Base-by-base conservation (phyloP, 1,284 basidiomycete species). In the Fomitopsis palustris region DNA sequence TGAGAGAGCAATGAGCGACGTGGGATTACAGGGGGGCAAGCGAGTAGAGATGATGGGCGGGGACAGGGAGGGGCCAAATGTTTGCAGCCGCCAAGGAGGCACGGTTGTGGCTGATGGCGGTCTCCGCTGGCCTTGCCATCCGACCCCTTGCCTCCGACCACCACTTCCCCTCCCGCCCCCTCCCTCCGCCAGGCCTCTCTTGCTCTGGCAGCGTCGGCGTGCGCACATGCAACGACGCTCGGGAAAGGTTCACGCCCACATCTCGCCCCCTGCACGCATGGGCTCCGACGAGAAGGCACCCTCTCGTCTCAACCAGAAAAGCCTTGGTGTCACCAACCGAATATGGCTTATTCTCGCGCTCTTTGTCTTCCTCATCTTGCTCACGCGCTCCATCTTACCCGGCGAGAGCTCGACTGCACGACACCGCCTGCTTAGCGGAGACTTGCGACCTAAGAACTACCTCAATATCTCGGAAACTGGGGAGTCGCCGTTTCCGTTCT, bases 401-500 rank as follows among this genome's bases (percentile, higher is more conserved):
- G 62, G 77, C 10, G 73, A 70, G 74, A 47, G 66, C 67, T 41
- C 62, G 61, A 56, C 59, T 53, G 42, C 66, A 52, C 62, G 70
- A 51, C 65, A 73, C 64, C 59, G 73, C 69, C 59, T 81, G 79
- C 68, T 82, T 77, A 55, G 81, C 79, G 71, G 78, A 3, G 75
- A 81, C 61, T 76, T 89, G 41, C 82, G 81, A 61, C 78, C 88
- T 4, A 86, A 85, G 70, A 90, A 90, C 70, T 89, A 88, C 69
- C 75, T 90, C 69, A 88, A 86, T 70, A 68, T 72, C 54, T 78
- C 85, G 0, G 79, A 79, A 56, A 67, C 77, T 14, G 82, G 87
- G 53, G 60, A 66, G 4, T 62, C 63, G 10, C 95, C 95, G 0
- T 98, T 98, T 73, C 78, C 81, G 0, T 98, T 98, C 73, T 98